phyloP scores from a whole-genome alignment of 805 yeast genomes.

The Teunomyces aglyptinius region DNA sequence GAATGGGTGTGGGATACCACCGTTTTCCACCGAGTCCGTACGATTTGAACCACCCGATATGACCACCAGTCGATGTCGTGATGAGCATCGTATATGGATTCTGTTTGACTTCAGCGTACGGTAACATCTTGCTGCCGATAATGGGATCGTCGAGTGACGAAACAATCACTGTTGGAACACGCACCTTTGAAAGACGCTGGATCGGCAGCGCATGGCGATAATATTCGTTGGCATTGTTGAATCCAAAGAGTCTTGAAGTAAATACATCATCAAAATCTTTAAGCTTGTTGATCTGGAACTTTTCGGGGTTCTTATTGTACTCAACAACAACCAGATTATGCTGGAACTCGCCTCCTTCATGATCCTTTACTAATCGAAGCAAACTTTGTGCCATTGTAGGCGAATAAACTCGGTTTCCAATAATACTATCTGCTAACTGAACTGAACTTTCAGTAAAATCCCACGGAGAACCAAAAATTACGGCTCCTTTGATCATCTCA shows the following conservation, averaged over 20 bases:
- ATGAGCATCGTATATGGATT: conserved; percentile 61
- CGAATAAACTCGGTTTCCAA: conserved; percentile 41
- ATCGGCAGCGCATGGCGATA: conserved; percentile 65
- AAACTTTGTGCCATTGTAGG: conserved; percentile 43
- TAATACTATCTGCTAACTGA: conserved; percentile 36
- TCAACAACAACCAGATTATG: conserved; percentile 21
- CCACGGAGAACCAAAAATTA: conserved; percentile 70
- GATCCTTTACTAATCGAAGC: conserved; percentile 29
- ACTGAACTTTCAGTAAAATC: conserved; percentile 57
- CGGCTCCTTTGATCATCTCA: conserved; percentile 54
- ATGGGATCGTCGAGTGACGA: conserved; percentile 70
- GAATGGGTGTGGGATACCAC: conserved; percentile 41
- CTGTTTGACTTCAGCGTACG: conserved; percentile 44
- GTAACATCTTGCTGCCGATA: conserved; percentile 51
- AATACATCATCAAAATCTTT: conserved; percentile 60
- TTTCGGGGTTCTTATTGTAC: conserved; percentile 29
- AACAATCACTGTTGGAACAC: conserved; percentile 61
- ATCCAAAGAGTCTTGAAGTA: conserved; percentile 63
- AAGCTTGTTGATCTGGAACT: conserved; percentile 35
- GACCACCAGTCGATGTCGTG: conserved; percentile 70
- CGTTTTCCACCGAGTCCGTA: conserved; percentile 20
- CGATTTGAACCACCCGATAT: conserved; percentile 50
- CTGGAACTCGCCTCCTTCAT: conserved; percentile 26
- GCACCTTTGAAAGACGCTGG: conserved; percentile 51
- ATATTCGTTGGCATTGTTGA: conserved; percentile 59